Base-by-base conservation (phyloP, 257 asterid species). In the Salvia rosmarinus region DNA sequence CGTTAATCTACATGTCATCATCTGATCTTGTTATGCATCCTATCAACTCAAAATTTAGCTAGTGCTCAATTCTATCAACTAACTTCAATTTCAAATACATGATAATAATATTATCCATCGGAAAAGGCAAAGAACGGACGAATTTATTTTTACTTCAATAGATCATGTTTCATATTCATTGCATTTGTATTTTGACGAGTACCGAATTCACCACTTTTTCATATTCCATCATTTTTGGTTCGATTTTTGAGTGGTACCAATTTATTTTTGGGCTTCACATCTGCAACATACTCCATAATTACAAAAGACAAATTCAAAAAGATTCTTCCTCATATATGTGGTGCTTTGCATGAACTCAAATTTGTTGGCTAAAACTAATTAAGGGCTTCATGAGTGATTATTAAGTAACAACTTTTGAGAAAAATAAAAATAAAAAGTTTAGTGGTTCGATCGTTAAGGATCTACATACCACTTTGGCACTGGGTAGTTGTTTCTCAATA, bases 171-270 rank as follows among this genome's bases (percentile, higher is more conserved):
- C 20, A 73, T 30, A 35, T 39, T 32, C 34, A 62, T 62, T 46
- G 54, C 44, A 62, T 17, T 19, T 11, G 40, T 17, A 54, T 25
- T 28, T 50, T 10, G 68, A 37, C 39, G 40, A 17, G 49, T 32
- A 34, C 72, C 60, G n/a, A 73, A 64, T 20, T 46, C 39, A 50
- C 34, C 14, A 9, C 14, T 21, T 52, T 52, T 61, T 72, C 70
- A 32, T 28, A 30, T 56, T 30, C 40, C 43, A 47, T 12, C 68
- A 35, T 14, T 21, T 56, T 75, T 25, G 43, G 42, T 55, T 64
- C 57, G 16, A 44, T 9, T 44, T 61, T 42, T 51, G 12, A 6
- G 55, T 50, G 71, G 51, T 51, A 49, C 47, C 60, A 44, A 8
- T 11, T 14, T 16, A 11, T 17, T 13, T 65, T 11, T 16, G 30